Percentiles rank a stretch among this genome's conserved stretches.
phyloP scores from a whole-genome alignment of 768 basidiomycete genomes.

The Phylloporus rhodoxanthus region DNA sequence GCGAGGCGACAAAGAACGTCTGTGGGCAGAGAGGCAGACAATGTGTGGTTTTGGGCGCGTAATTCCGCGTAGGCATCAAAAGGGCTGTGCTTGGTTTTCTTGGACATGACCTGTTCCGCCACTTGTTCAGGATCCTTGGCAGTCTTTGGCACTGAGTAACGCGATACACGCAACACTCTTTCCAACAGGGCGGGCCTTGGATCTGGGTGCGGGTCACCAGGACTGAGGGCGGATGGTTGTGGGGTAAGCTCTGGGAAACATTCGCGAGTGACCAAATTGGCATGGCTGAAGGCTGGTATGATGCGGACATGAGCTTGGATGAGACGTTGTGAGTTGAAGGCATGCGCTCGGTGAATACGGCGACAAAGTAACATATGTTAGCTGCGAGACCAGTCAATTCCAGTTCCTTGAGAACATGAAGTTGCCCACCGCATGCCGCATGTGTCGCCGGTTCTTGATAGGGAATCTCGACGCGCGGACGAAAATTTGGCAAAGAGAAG shows the following conservation, averaged over 20 bases:
- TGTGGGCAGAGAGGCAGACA: slow-evolving; percentile 21
- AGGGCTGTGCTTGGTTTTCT: slow-evolving; percentile 19
- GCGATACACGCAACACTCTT: slow-evolving; percentile 26
- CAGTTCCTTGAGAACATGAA: not conserved
- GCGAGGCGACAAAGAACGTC: slow-evolving; percentile 28
- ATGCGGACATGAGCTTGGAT: slow-evolving; percentile 16
- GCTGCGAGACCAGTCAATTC: slow-evolving; percentile 29
- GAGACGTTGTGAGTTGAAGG: slow-evolving; percentile 28
- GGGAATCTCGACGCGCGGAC: slow-evolving; percentile 22
- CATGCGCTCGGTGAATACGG: slow-evolving; percentile 45
- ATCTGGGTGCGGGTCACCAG: slow-evolving; percentile 1
- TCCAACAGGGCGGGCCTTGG: slow-evolving; percentile 18
- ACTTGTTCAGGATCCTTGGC: slow-evolving; percentile 6
- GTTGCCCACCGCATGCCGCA: slow-evolving; percentile 56
- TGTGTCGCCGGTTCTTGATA: slow-evolving; percentile 25
- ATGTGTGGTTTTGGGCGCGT: slow-evolving; percentile 22
- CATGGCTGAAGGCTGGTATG: slow-evolving; percentile 8
- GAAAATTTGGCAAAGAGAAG: slow-evolving; percentile 24
- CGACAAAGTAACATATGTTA: slow-evolving; percentile 79
- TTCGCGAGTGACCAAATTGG: slow-evolving; percentile 12
- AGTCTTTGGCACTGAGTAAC: slow-evolving; percentile 21
- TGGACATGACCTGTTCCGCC: slow-evolving; percentile 7
- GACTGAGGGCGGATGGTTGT: slow-evolving; percentile 1
- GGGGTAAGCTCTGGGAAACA: slow-evolving; percentile 5
- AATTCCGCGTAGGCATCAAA: slow-evolving; percentile 26